These are phyloP conservation scores for Nicotiana obtusifolia DNA, from an alignment of 257 asterid species.

Conservation along the genomic window DNA sequence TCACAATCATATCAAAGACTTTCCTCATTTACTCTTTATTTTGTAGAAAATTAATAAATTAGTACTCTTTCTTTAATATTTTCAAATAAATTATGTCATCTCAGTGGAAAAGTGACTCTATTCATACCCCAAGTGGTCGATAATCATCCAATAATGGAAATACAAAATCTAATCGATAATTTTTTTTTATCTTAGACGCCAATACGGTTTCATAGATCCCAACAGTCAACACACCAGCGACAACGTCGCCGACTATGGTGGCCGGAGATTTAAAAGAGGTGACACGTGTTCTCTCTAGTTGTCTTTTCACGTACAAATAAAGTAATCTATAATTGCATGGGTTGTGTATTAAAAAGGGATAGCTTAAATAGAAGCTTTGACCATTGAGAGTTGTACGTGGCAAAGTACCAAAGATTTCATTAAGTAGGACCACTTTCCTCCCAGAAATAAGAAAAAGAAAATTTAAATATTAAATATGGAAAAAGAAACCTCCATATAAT, in stretches of 20 bases:
- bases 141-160: neutral
- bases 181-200: conserved; percentile 8
- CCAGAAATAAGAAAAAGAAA: neutral
- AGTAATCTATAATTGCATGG: conserved; percentile 30
- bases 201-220: conserved; percentile 41
- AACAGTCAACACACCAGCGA: conserved; percentile 40
- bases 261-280: conserved; percentile 26
- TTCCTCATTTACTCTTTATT: conserved; percentile 9
- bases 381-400: conserved; percentile 30
- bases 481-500: neutral
- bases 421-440: conserved; percentile 24
- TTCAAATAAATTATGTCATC: conserved; percentile 15
- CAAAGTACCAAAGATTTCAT: conserved; percentile 12
- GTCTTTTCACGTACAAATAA: conserved; percentile 21
- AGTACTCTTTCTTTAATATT: conserved; percentile 3
- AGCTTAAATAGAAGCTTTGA: conserved; percentile 27
- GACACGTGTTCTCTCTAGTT: conserved; percentile 22
- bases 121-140: conserved; percentile 11
- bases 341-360: conserved; percentile 8
- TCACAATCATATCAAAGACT: conserved; percentile 19
- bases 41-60: neutral
- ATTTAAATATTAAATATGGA: neutral
- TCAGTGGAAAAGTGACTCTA: conserved; percentile 12
- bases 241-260: conserved; percentile 35
- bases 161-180: neutral